Evolutionary conservation across 225 moss, liverwort and hornwort species (phyloP).

Genomic region (Anthoceros angustus): DNA sequence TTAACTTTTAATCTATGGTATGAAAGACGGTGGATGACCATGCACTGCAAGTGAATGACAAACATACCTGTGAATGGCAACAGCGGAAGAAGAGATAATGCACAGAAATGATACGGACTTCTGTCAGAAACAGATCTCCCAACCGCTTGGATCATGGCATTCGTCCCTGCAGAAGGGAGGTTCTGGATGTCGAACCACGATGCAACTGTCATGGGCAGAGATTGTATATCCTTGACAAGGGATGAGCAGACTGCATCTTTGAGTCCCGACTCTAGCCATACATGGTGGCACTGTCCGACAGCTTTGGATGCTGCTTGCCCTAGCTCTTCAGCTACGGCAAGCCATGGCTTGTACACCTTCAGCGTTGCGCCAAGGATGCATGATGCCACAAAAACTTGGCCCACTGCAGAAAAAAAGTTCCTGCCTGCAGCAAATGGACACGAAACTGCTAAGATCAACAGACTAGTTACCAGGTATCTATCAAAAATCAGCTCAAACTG

Average conservation of each 20-base stretch:
- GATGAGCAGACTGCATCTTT: neutral
- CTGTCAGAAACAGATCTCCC: neutral
- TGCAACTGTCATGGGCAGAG: neutral
- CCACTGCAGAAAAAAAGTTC: neutral
- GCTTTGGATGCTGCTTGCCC: neutral
- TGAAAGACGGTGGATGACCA: too few relatives aligned
- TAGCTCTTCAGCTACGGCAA: neutral
- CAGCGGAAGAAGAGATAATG: neutral
- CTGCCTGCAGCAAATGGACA: neutral
- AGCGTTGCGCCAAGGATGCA: neutral
- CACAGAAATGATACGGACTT: neutral
- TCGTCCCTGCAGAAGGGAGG: neutral
- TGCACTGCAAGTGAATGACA: too few relatives aligned
- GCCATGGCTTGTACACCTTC: conserved; percentile 4
- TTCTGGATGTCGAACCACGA: conserved; percentile 1
- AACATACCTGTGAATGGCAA: neutral
- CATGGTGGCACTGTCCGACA: neutral
- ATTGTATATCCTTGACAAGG: neutral
- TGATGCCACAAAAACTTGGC: neutral
- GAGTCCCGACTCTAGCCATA: neutral
- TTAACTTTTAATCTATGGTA: too few relatives aligned
- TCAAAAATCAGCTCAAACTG: neutral
- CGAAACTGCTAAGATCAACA: too few relatives aligned
- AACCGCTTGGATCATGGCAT: neutral
- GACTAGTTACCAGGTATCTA: neutral